Evolutionary conservation across 345 rosid genomes (phyloP), one percentile per base, ranked within the genome.

Genomic region (Capsella bursapastoris): DNA sequence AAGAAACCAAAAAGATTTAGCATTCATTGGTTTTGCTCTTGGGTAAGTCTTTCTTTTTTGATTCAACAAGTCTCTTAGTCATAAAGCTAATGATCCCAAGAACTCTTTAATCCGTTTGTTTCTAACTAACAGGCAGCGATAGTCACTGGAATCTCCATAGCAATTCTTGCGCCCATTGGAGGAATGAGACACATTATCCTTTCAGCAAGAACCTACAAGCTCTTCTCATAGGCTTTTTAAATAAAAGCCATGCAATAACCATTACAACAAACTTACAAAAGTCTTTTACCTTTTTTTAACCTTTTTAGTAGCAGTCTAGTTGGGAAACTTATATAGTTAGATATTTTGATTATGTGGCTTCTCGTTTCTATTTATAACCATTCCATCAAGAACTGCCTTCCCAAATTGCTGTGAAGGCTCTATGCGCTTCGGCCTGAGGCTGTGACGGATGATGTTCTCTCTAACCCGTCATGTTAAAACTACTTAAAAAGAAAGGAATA

Each of bases 361-460:
- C 71, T 44, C 22, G 4, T 50, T 60, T 70, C 28, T 35, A 16
- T 11, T 51, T 27, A 43, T 61, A 38, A 71, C 50, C 41, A 2
- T 38, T 57, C 6, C 43, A 60, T 40, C 61, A 67, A 67, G 27
- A 60, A 75, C 18, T 59, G 37, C 32, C 49, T 64, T 64, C 83
- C 75, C 75, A 45, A 88, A 81, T 66, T 86, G 86, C 16, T n/a
- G 66, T 27, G 43, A 65, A 73, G 65, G 41, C 41, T 73, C 41
- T 57, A 35, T 6, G 50, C 12, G 44, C 14, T 25, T 25, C 38
- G 52, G 67, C 72, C 75, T 72, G 55, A 83, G 86, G 93, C 71
- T 89, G 97, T 5, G 92, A 85, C 41, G 79, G 71, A 79, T 91
- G 92, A 78, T 91, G 93, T 18, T 90, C 88, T 75, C 80, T 89